Evolutionary conservation across 2,329 filamentous ascomycete species (phyloP).

Genomic region (Diaporthe velutina): DNA sequence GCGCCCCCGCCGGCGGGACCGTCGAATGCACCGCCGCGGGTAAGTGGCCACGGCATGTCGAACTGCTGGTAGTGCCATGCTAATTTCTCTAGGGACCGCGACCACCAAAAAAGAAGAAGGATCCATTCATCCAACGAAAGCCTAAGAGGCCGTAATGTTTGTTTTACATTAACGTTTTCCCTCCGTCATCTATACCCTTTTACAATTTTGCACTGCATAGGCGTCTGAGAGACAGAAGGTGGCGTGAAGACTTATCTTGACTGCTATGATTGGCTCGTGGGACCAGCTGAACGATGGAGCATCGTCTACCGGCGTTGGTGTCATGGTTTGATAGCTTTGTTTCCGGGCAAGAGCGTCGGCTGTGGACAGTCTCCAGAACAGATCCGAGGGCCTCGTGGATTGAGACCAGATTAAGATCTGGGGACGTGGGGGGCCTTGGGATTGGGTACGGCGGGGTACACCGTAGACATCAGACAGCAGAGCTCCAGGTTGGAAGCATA

Average conservation of each 20-base stretch:
- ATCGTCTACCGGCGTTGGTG: slow-evolving; percentile 16
- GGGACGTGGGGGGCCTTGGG: not conserved
- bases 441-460: not conserved
- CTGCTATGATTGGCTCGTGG: not conserved
- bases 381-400: not conserved
- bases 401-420: not conserved
- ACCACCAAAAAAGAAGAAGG: slow-evolving; percentile 49
- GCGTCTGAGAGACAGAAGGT: not conserved
- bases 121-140: slow-evolving; percentile 59
- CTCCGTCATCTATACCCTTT: slow-evolving; percentile 16
- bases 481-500: slow-evolving; percentile 12
- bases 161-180: not conserved
- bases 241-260: not conserved
- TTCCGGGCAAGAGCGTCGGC: not conserved
- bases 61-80: not conserved
- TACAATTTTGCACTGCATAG: slow-evolving; percentile 7
- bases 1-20: slow-evolving; percentile 25
- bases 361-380: not conserved
- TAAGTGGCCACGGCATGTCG: slow-evolving; percentile 14
- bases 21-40: slow-evolving; percentile 14
- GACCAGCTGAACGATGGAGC: slow-evolving; percentile 12
- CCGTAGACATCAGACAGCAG: slow-evolving; percentile 5
- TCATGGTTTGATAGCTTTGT: not conserved
- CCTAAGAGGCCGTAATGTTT: slow-evolving; percentile 43
- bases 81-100: slow-evolving; percentile 10